Evolutionary conservation across 768 basidiomycete genomes (phyloP).

Genomic region (Boletus tylopilopsis): DNA sequence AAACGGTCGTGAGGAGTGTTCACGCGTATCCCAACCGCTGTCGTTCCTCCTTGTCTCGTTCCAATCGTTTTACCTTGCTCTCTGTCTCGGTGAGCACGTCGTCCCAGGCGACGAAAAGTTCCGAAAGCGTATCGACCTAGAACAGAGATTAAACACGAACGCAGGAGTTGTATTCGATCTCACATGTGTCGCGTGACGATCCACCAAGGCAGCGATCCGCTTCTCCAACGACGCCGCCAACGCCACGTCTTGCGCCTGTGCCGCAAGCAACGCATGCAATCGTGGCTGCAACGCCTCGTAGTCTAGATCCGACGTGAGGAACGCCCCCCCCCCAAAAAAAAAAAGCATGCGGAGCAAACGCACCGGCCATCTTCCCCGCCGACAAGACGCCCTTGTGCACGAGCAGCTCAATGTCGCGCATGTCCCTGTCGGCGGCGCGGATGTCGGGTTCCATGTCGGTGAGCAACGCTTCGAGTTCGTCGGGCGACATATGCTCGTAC

Average conservation of each 20-base stretch:
- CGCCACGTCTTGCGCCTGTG: conserved; percentile 56
- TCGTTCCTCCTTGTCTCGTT: conserved; percentile 59
- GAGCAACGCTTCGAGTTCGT: conserved; percentile 67
- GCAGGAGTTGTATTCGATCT: conserved; percentile 20
- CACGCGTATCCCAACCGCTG: conserved; percentile 57
- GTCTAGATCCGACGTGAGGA: too few species aligned
- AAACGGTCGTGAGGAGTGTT: conserved; percentile 1
- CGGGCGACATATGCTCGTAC: conserved; percentile 61
- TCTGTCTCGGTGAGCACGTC: conserved; percentile 70
- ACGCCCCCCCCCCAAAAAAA: too few species aligned
- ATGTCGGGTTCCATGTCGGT: conserved; percentile 82
- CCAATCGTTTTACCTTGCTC: conserved; percentile 50
- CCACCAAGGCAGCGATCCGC: conserved; percentile 61
- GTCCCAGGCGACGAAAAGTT: conserved; percentile 84
- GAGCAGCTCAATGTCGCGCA: conserved; percentile 70
- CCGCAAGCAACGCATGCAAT: conserved; percentile 53
- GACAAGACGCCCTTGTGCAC: conserved; percentile 68
- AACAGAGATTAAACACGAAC: not conserved
- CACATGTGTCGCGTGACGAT: conserved; percentile 70
- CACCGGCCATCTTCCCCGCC: conserved; percentile 69
- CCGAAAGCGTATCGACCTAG: conserved; percentile 78
- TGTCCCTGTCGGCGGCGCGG: conserved; percentile 76
- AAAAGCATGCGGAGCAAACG: not conserved
- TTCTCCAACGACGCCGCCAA: conserved; percentile 60
- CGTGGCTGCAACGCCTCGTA: conserved; percentile 66